Evolutionary conservation across 2,329 filamentous ascomycete species (phyloP), one percentile per base, ranked within the genome.

Genomic region (Cylindrodendrum hubeiense): DNA sequence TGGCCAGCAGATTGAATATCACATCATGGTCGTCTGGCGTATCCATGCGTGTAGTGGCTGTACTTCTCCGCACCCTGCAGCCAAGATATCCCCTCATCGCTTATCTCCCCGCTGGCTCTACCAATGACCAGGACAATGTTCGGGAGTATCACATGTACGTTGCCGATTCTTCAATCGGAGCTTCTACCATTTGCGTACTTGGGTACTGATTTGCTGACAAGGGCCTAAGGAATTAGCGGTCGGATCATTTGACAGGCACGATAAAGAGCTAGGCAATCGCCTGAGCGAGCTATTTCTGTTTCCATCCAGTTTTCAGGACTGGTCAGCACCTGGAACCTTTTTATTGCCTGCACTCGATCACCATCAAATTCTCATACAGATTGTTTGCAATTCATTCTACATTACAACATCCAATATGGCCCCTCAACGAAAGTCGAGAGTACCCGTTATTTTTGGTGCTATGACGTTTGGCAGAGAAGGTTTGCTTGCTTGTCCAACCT

Each of bases 371-470:
- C 19, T 22, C 41, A 44, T 22, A 44, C 41, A 22, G 9, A 9
- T 44, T 44, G 22, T 44, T 44, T 44, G 41, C 41, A 44, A 44
- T 44, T 22, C 41, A 44, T 44, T 44, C 41, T 6, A 44, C 41
- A 22, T 44, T 44, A 44, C 41, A 44, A 44, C 19, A 44, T 44
- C n/a, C 41, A 44, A 44, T 44, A 44, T 44, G 41, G 41, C 41
- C 41, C 41, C 41, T 54, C 51, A 54, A 54, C 15, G 41, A 19
- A 39, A 39, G 30, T 37, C 55, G 34, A 17, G 22, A 41, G 21
- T 58, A 30, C 15, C 62, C n/a, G 26, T 65, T 21, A 53, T 46
- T 24, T 58, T 65, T 8, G 56, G 62, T 9, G 56, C 60, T 2
- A 1, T 65, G 28, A 65, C 62, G 9, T 54, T 65, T 13, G 62